phyloP scores from a whole-genome alignment of 352 stramenopile genomes.

The Phytophthora sp. region DNA sequence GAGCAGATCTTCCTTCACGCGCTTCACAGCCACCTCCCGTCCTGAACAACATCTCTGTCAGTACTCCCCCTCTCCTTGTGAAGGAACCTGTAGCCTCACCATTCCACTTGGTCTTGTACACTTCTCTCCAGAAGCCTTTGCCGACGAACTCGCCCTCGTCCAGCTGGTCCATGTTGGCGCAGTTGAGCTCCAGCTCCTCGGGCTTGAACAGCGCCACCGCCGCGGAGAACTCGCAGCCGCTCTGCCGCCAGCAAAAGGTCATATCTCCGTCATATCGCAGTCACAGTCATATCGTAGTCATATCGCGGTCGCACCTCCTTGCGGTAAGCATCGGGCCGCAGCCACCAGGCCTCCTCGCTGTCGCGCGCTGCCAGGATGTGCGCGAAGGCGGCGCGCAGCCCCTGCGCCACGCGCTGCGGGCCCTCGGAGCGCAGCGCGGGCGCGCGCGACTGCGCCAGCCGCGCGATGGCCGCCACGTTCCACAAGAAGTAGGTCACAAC shows the following conservation, averaged over 20 bases:
- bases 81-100: constrained; percentile 42
- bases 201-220: constrained; percentile 64
- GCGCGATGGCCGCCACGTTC: constrained; percentile 59
- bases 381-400: constrained; percentile 6
- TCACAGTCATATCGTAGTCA: not conserved
- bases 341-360: constrained; percentile 49
- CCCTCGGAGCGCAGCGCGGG: constrained; percentile 19
- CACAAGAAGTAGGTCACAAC: constrained; percentile 55
- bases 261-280: not conserved
- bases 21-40: constrained; percentile 66
- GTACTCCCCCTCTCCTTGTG: too few relatives aligned
- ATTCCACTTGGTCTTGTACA: constrained; percentile 77
- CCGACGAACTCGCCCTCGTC: constrained; percentile 58
- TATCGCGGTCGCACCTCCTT: constrained; percentile 38
- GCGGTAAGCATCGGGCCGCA: constrained; percentile 51
- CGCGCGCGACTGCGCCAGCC: constrained; percentile 20
- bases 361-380: constrained; percentile 4
- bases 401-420: constrained; percentile 3
- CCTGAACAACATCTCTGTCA: constrained; percentile 36
- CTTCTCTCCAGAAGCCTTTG: constrained; percentile 74
- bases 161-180: constrained; percentile 66
- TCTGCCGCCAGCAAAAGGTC: constrained; percentile 31
- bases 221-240: constrained; percentile 69
- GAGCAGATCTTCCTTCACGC: constrained; percentile 67
- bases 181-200: constrained; percentile 69